These are phyloP conservation scores for Taiwanofungus camphoratus DNA, from an alignment of 1,284 basidiomycete genomes.

Conservation along the genomic window DNA sequence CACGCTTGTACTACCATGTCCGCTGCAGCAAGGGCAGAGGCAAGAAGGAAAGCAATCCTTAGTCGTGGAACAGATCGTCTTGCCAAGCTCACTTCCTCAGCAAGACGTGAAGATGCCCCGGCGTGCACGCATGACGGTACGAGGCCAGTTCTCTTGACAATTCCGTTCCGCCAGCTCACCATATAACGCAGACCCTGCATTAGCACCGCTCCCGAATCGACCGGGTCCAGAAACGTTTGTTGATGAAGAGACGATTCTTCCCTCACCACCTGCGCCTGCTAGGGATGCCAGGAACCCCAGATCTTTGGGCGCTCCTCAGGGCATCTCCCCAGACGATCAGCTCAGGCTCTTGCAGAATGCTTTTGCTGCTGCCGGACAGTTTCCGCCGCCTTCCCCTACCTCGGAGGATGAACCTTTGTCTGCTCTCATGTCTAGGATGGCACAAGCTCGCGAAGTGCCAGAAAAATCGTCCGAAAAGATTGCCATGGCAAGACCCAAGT, in stretches of 20 bases:
- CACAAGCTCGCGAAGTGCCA: constrained; percentile 13
- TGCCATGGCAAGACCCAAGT: constrained; percentile 29
- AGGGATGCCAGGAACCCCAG: constrained; percentile 19
- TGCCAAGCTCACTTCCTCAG: constrained; percentile 67
- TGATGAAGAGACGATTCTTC: constrained; percentile 53
- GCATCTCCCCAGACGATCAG: constrained; percentile 57
- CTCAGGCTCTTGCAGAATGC: constrained; percentile 61
- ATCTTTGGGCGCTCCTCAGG: constrained; percentile 4
- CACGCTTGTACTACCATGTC: constrained; percentile 23
- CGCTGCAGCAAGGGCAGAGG: constrained; percentile 61
- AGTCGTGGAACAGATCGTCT: constrained; percentile 64
- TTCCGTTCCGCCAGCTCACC: background rate
- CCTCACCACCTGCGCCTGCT: constrained; percentile 34
- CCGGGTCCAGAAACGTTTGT: constrained; percentile 43
- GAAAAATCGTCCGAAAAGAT: constrained; percentile 8
- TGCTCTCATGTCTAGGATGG: constrained; percentile 28
- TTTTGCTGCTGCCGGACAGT: constrained; percentile 38
- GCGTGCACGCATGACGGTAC: constrained; percentile 53
- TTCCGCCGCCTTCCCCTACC: constrained; percentile 11
- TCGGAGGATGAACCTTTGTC: constrained; percentile 25
- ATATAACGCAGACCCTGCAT: constrained; percentile 34
- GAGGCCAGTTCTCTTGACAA: constrained; percentile 15
- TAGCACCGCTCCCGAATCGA: constrained; percentile 29
- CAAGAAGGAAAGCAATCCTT: constrained; percentile 68
- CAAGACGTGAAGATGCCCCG: constrained; percentile 63